These are phyloP conservation scores for Cladosporium sp. DNA, from an alignment of 2,329 filamentous ascomycete species.

Conservation along the genomic window DNA sequence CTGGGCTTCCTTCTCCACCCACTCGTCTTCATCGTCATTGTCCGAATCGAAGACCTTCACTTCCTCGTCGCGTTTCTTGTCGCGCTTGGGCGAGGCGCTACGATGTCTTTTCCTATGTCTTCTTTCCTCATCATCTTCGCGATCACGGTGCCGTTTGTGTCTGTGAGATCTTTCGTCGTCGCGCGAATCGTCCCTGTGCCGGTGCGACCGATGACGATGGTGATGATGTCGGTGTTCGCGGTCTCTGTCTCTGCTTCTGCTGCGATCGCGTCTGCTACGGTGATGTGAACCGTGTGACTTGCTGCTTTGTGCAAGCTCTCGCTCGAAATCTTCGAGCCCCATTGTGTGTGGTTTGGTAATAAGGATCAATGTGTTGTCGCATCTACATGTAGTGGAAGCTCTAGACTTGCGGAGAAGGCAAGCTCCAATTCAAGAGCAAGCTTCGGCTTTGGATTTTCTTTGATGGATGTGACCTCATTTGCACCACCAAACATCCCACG, in stretches of 20 bases:
- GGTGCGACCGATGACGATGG: conserved; percentile 41
- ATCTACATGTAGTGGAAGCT: not conserved
- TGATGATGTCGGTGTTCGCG: conserved; percentile 38
- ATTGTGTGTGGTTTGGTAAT: conserved; percentile 33
- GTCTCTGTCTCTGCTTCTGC: conserved; percentile 24
- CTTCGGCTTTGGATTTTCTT: conserved; percentile 10
- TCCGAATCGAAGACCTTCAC: conserved; percentile 33
- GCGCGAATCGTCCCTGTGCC: conserved; percentile 37
- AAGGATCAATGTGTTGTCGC: not conserved
- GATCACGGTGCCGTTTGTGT: conserved; percentile 61
- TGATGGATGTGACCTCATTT: conserved; percentile 12
- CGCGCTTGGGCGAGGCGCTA: conserved; percentile 30
- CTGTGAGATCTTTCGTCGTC: conserved; percentile 41
- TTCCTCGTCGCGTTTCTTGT: conserved; percentile 27
- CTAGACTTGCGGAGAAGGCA: conserved; percentile 10
- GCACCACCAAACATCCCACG: conserved; percentile 1
- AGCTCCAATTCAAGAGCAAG: not conserved
- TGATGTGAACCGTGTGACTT: conserved; percentile 30
- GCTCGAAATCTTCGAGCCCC: conserved; percentile 72
- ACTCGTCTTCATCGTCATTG: conserved; percentile 38
- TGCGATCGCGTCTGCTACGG: conserved; percentile 11
- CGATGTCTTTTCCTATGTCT: conserved; percentile 26
- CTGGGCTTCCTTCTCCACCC: conserved; percentile 42
- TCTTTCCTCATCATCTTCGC: conserved; percentile 35
- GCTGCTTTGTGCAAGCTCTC: conserved; percentile 65